phyloP scores from a whole-genome alignment of 2,329 filamentous ascomycete genomes.

The Monilinia vaccinii-corymbosi region DNA sequence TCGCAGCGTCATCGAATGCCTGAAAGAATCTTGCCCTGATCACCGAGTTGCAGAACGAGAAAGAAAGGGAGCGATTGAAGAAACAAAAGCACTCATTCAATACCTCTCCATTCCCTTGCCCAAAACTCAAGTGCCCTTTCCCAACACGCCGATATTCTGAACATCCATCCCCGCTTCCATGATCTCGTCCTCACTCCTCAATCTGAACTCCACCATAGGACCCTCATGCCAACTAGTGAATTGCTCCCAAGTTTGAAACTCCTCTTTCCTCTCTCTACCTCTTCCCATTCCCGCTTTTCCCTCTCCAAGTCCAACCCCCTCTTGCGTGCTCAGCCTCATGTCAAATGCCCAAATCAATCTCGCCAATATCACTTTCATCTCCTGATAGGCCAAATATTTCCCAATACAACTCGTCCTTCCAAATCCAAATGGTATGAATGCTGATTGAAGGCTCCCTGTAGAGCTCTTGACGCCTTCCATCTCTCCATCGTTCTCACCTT shows the following conservation, averaged over 20 bases:
- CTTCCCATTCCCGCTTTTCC: neutral
- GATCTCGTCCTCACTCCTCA: neutral
- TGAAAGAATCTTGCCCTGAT: too few relatives aligned
- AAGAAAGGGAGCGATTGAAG: neutral
- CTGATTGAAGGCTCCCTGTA: neutral
- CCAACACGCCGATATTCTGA: neutral
- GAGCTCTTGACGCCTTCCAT: neutral
- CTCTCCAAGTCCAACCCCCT: neutral
- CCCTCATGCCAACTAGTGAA: constrained; percentile 3
- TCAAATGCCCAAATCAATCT: constrained; percentile 1
- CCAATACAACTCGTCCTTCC: neutral
- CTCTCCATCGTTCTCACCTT: neutral
- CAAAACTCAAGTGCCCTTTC: neutral
- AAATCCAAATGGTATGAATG: neutral
- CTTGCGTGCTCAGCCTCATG: neutral
- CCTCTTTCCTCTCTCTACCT: neutral
- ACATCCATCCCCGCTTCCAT: neutral
- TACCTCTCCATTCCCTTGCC: neutral
- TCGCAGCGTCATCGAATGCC: too few relatives aligned
- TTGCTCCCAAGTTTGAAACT: neutral
- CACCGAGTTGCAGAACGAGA: too few relatives aligned
- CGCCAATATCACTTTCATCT: constrained; percentile 10
- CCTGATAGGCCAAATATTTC: neutral
- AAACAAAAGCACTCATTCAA: too few relatives aligned
- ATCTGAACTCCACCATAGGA: neutral